Evolutionary conservation across 495 filamentous ascomycete genomes (phyloP).

Genomic region (Hyphodiscus hymeniophilus): DNA sequence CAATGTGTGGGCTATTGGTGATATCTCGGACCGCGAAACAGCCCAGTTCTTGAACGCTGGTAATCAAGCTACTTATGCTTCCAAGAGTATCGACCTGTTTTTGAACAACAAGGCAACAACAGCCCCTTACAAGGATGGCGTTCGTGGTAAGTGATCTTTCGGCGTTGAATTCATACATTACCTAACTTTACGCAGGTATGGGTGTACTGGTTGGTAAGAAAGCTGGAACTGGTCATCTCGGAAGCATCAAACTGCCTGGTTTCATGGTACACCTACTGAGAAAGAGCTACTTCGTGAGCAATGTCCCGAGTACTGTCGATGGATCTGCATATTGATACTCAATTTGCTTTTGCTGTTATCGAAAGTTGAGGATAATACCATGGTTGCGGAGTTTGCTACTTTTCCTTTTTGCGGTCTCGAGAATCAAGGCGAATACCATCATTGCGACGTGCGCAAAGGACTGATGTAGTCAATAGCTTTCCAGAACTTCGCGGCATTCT

Average conservation of each 20-base stretch:
- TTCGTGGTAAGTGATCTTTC: not conserved
- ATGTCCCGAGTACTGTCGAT: not conserved
- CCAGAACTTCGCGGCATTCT: no score
- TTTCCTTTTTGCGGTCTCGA: no score
- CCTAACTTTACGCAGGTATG: not conserved
- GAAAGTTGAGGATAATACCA: no score
- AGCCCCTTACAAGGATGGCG: constrained; percentile 29
- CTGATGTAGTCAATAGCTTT: no score
- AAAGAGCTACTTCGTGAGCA: constrained; percentile 5
- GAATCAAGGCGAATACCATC: no score
- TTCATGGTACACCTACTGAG: constrained; percentile 5
- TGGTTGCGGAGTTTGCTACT: no score
- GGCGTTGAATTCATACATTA: constrained; percentile 31
- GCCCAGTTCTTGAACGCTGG: constrained; percentile 7
- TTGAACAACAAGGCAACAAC: constrained; percentile 23
- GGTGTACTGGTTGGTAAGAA: constrained; percentile 40
- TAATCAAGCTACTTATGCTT: constrained; percentile 12
- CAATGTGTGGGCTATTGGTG: constrained; percentile 36
- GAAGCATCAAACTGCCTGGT: constrained; percentile 1
- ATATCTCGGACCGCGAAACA: constrained; percentile 21
- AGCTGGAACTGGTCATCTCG: constrained; percentile 25
- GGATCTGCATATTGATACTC: constrained; percentile 1
- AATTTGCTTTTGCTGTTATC: no score
- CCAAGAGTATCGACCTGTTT: constrained; percentile 14
- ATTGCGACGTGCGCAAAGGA: no score